Evolutionary conservation across 148 eudicot genomes (phyloP).

Genomic region (Vaccinium vitisidaea): DNA sequence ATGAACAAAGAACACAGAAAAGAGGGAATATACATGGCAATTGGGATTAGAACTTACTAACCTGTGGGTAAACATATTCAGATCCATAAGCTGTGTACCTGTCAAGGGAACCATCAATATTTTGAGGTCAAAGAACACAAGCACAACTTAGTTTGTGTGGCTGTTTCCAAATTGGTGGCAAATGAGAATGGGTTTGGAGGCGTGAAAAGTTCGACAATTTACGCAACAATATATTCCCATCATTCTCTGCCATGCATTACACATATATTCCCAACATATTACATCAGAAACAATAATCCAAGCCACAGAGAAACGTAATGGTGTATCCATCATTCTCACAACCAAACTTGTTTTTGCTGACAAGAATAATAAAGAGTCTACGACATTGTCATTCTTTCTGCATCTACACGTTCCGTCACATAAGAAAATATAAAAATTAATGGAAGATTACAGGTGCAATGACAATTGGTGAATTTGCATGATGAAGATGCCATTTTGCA

Average conservation of each 20-base stretch:
- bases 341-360: neutral
- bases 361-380: neutral
- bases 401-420: neutral
- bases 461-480: neutral
- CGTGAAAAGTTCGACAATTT: neutral
- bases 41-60: slow-evolving; percentile 9
- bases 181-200: neutral
- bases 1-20: neutral
- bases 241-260: neutral
- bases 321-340: neutral
- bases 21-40: neutral
- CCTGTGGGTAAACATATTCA: slow-evolving; percentile 36
- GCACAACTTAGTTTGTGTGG: neutral
- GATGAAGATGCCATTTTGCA: neutral
- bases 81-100: slow-evolving; percentile 32
- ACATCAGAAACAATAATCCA: neutral
- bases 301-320: neutral
- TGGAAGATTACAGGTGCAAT: neutral
- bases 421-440: neutral
- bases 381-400: neutral
- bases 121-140: slow-evolving; percentile 7
- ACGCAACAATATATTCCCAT: neutral
- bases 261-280: neutral
- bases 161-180: neutral
- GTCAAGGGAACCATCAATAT: slow-evolving; percentile 17